These are phyloP conservation scores for Lippia alba DNA, from an alignment of 305 asterid species.

Conservation along the genomic window DNA sequence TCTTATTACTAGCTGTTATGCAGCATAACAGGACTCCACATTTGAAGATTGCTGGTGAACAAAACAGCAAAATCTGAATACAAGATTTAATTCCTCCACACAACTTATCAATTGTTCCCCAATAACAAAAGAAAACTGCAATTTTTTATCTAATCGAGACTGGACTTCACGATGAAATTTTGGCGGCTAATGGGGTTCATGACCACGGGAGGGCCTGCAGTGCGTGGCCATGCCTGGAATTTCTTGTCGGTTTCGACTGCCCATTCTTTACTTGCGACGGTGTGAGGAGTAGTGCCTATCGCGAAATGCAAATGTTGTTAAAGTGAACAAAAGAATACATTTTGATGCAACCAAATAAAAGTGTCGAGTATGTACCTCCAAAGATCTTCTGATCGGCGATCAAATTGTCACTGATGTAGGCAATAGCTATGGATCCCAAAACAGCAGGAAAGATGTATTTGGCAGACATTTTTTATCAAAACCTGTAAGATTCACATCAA, in stretches of 20 bases:
- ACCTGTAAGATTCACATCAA: constrained; percentile 36
- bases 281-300: constrained; percentile 74
- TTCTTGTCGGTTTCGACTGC: constrained; percentile 80
- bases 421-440: constrained; percentile 60
- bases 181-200: constrained; percentile 92
- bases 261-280: constrained; percentile 73
- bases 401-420: constrained; percentile 53
- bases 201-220: constrained; percentile 97
- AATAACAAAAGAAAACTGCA: constrained; percentile 5
- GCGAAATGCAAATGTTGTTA: constrained; percentile 2
- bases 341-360: background rate
- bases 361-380: constrained; percentile 28
- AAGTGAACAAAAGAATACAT: background rate
- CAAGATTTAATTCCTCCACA: constrained; percentile 14
- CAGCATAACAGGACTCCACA: constrained; percentile 7
- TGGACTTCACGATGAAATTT: constrained; percentile 77
- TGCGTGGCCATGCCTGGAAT: constrained; percentile 98
- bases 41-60: constrained; percentile 14
- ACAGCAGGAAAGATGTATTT: constrained; percentile 47
- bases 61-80: constrained; percentile 12
- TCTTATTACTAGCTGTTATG: constrained; percentile 13
- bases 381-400: constrained; percentile 57
- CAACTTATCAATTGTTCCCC: constrained; percentile 1
- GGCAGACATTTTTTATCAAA: constrained; percentile 50
- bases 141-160: constrained; percentile 48